Base-by-base conservation (phyloP, 2,329 filamentous ascomycete species). In the Drechslerella dactyloides region DNA sequence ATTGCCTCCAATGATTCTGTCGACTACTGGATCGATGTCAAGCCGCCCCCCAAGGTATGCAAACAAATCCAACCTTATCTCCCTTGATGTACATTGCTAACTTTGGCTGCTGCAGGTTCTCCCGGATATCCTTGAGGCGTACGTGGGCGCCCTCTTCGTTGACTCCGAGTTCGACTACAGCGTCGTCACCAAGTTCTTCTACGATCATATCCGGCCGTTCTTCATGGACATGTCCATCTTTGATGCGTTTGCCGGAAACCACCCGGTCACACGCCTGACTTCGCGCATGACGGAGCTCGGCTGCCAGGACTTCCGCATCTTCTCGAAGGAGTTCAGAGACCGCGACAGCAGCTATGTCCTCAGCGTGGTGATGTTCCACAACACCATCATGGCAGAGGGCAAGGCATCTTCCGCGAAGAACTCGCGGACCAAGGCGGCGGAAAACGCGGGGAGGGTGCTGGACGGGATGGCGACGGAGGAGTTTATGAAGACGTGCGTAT, bases 191-290 rank as follows among this genome's bases (percentile, higher is more conserved):
- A 78, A 78, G 0, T 97, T 99, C 80, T 97, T 96, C 79, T 80
- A 86, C n/a, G 78, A 76, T 13, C 87, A 93, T 74, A 85, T 97
- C 62, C 84, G 84, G 64, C 87, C 87, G 1, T 96, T 87, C 80
- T 97, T 97, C 78, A 82, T 85, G 57, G 89, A 97, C 79, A 96
- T 97, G 87, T 82, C 83, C 1, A 84, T 94, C 42, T 97, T 96
- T 79, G 92, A 97, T 78, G 86, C 69, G 65, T 97, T 90, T 78
- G 92, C 91, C 1, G 91, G 89, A 76, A 90, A 90, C 35, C 93
- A 97, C 75, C 93, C 93, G 0, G 89, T 90, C 2, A 96, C 85
- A 83, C 27, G 84, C 37, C 80, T 83, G 60, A 78, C 81, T 1
- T 80, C 79, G 37, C 82, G 84, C 52, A 79, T 85, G 42, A 80